Evolutionary conservation across 306 rosid genomes (phyloP), one percentile per base, ranked within the genome.

Genomic region (Fragaria ananassa): DNA sequence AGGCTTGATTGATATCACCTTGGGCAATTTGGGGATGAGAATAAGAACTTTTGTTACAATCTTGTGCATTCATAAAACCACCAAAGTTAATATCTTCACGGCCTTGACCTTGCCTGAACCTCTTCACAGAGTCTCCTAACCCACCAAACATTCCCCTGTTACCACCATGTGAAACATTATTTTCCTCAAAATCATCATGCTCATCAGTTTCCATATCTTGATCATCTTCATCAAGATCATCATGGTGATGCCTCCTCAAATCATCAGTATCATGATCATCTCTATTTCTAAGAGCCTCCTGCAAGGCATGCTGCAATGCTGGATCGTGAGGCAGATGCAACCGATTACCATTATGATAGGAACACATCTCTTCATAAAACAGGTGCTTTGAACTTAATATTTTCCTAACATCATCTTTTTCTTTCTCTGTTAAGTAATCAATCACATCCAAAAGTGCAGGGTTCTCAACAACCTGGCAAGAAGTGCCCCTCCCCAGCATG

Each of bases 291-390:
- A 90, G 93, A 76, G 94, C 97, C 85, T 87, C 68, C 77, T 88
- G 96, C 64, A 93, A 79, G 3, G 96, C 90, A n/a, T 75, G 91
- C 81, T 93, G 97, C 90, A 93, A 85, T 47, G 88, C 91, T 17
- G 83, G 91, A 83, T 93, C 98, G 23, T 85, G 98, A 74, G 98
- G 97, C 77, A 93, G 87, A 85, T 93, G 97, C 80, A 93, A 81
- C 63, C 96, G 88, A 82, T 93, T 93, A 4, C 87, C 76, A 79
- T 93, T 91, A 85, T 91, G 97, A 77, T 93, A 93, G 23, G 97
- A 93, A 74, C 98, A 93, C 98, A 91, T 93, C 81, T 91, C 97
- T 84, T 93, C 94, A 39, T 93, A 93, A 78, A 91, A 93, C 17
- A 93, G 76, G 37, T 93, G 97, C 86, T 91, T 93, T 2, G 98